Base-by-base conservation (phyloP, 2,329 filamentous ascomycete genomes). In the Botryotinia globosa region DNA sequence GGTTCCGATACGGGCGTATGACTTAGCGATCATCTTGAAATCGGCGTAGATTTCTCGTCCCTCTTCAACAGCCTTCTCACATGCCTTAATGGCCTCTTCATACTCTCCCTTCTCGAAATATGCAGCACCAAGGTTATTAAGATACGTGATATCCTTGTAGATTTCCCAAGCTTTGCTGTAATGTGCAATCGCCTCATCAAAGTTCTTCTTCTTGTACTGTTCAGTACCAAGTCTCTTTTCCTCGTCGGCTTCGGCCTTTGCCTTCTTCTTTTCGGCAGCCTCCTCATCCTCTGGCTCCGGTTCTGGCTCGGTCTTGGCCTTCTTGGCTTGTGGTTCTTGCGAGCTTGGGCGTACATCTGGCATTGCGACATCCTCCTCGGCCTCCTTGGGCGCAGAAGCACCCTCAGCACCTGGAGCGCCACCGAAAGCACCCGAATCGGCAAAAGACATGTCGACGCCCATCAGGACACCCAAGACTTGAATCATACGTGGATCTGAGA, bases 21-120 rank as follows among this genome's bases (percentile, higher is more conserved):
- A 93, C 90, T 98, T 98, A 81, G 97, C 94, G 77, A 99, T 95
- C 80, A 94, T 88, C 89, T 99, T 99, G 87, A 98, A 99, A 84
- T 99, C 96, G 75, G 96, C 94, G 72, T 94, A 92, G 78, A 97
- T 90, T 78, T 92, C 88, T 73, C 96, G 93, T 72, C 96, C 96
- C 82, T 98, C 92, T 77, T 97, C 92, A 71, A 97, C 88, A 18
- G 97, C 96, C 84, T 94, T 90, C 79, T 92, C 90, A 85, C 96
- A 99, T 25, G 91, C 85, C 79, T 97, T 92, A 76, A 99, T 94
- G 77, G 92, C 91, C 73, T 91, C 92, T 79, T 97, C 88, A 82
- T 93, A 97, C 81, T 98, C 96, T 73, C 94, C 94, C 87, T 98
- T 98, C 83, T 99, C 96, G 79, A 94, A 98, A 80, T 97, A 90